A percentile compares a stretch with the other conserved stretches of the same genome.
Evolutionary conservation across 495 filamentous ascomycete species (phyloP).

Genomic region (Trichoderma parareesei): DNA sequence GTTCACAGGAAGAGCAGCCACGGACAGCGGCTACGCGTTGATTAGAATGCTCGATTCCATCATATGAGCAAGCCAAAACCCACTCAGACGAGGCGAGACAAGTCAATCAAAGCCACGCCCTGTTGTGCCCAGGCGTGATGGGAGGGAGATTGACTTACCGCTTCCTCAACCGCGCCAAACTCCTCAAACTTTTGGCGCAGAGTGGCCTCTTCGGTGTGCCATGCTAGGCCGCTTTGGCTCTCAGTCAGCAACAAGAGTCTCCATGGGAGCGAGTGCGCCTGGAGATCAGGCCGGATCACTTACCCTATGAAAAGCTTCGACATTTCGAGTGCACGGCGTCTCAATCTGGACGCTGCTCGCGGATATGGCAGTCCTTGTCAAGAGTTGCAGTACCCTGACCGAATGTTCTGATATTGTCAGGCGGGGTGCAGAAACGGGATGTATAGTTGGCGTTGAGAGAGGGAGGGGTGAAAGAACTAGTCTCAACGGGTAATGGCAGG

Average conservation of each 20-base stretch:
- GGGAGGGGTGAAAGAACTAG: not conserved
- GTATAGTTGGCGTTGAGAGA: slow-evolving; percentile 5
- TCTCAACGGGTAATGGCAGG: slow-evolving; percentile 7
- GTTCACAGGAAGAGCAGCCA: not conserved
- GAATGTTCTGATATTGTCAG: slow-evolving; percentile 9
- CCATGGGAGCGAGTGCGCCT: slow-evolving; percentile 14
- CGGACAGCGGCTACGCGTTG: not conserved
- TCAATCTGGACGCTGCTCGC: not conserved
- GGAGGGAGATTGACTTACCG: slow-evolving; percentile 50
- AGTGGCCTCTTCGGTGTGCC: slow-evolving; percentile 87
- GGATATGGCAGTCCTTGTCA: slow-evolving; percentile 5
- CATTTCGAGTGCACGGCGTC: slow-evolving; percentile 39
- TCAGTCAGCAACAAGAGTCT: slow-evolving; percentile 17
- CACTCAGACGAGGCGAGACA: not conserved
- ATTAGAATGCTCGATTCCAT: not conserved
- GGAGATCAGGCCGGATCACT: slow-evolving; percentile 19
- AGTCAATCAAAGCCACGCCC: not conserved
- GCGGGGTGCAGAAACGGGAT: slow-evolving; percentile 7
- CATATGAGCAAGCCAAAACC: not conserved
- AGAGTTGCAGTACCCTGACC: slow-evolving; percentile 3
- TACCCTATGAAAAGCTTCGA: slow-evolving; percentile 90
- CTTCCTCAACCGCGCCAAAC: slow-evolving; percentile 84
- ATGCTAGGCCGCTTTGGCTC: slow-evolving; percentile 74
- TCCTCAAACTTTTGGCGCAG: slow-evolving; percentile 81
- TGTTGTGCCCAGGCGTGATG: not conserved